Conservation (phyloP, 805 yeast genomes). For the Nakazawaea laoshanensis region DNA sequence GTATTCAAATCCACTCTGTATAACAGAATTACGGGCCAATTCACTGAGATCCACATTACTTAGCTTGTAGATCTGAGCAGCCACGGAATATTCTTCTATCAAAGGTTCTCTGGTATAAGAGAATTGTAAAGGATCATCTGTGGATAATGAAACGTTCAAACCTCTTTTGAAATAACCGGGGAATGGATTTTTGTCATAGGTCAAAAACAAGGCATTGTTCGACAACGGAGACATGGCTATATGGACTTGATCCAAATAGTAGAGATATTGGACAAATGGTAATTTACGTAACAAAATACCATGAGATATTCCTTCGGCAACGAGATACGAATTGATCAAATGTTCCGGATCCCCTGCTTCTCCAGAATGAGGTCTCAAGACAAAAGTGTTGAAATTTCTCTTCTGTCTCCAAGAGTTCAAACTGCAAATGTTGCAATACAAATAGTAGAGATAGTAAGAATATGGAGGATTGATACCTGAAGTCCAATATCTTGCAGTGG, state of each 20-base stretch:
- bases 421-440: slow-evolving; percentile 80
- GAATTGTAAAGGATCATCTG: slow-evolving; percentile 97
- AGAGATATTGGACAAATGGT: slow-evolving; percentile 90
- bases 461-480: slow-evolving; percentile 87
- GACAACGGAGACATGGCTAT: slow-evolving; percentile 98
- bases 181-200: slow-evolving; percentile 97
- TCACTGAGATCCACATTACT: slow-evolving; percentile 97
- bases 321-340: slow-evolving; percentile 77
- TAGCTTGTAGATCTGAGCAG: slow-evolving; percentile 93
- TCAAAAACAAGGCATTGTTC: slow-evolving; percentile 89
- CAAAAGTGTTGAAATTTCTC: slow-evolving; percentile 79
- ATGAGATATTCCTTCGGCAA: slow-evolving; percentile 90
- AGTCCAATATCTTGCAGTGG: slow-evolving; percentile 82
- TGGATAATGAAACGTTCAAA: slow-evolving; percentile 85
- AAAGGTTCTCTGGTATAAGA: slow-evolving; percentile 95
- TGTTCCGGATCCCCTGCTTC: slow-evolving; percentile 99
- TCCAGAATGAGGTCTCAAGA: slow-evolving; percentile 96
- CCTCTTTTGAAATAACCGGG: slow-evolving; percentile 87
- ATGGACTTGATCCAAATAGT: slow-evolving; percentile 90
- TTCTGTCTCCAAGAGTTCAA: slow-evolving; percentile 75
- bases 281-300: slow-evolving; percentile 90
- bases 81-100: slow-evolving; percentile 96
- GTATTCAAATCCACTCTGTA: slow-evolving; percentile 91
- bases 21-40: slow-evolving; percentile 84
- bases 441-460: slow-evolving; percentile 85